A percentile compares a stretch with the other conserved stretches of the same genome.
These are phyloP conservation scores for Alternaria atra DNA, from an alignment of 2,329 filamentous ascomycete species.

Conservation along the genomic window DNA sequence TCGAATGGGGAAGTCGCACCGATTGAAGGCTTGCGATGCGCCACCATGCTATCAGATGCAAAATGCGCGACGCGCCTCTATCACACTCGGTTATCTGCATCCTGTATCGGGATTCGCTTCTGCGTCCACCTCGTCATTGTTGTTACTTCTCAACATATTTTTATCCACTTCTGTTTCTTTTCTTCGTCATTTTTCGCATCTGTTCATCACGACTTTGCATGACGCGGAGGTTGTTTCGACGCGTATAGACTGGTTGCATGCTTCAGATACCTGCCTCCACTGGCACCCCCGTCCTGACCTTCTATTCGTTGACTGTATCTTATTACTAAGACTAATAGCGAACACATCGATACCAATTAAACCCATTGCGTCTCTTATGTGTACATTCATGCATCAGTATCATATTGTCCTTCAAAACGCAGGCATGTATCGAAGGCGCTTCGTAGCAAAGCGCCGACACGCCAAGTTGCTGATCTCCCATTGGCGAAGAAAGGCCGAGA, in stretches of 20 bases:
- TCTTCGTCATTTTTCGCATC: background rate
- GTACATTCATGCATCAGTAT: background rate
- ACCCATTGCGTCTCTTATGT: background rate
- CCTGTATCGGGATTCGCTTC: constrained; percentile 1
- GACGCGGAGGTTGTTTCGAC: background rate
- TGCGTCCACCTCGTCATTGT: constrained; percentile 1
- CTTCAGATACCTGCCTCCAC: constrained; percentile 1
- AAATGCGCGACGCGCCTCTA: background rate
- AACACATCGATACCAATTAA: background rate
- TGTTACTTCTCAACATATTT: background rate
- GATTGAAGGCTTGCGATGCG: background rate
- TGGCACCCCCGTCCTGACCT: background rate
- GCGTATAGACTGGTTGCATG: constrained; percentile 2
- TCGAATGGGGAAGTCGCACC: constrained; percentile 1
- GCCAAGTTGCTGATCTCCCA: background rate
- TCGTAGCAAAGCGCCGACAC: background rate
- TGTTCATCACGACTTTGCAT: constrained; percentile 1
- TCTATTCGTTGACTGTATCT: background rate
- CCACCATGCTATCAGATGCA: constrained; percentile 1
- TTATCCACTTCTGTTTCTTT: constrained; percentile 1
- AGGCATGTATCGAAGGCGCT: background rate
- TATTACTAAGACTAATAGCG: constrained; percentile 1
- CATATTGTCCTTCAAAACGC: background rate
- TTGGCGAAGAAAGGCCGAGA: background rate
- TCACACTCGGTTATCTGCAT: constrained; percentile 8